Percentiles rank a stretch among this genome's conserved stretches.
Evolutionary conservation across 495 filamentous ascomycete genomes (phyloP).

Genomic region (Penicillium alfredii): DNA sequence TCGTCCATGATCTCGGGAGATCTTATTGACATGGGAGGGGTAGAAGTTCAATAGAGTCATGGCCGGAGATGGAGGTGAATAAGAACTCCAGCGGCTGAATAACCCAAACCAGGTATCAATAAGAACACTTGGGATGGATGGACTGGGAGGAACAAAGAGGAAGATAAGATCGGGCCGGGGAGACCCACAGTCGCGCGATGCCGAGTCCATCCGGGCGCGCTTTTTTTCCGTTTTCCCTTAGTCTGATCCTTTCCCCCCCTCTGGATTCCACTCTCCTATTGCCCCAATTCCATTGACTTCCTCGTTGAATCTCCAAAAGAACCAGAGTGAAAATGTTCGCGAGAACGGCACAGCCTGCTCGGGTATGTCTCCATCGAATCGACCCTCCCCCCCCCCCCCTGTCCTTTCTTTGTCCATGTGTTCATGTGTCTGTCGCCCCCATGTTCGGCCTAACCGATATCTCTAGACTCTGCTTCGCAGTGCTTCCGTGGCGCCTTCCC

Average conservation of each 20-base stretch:
- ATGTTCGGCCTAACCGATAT: conserved; percentile 14
- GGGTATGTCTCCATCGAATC: conserved; percentile 12
- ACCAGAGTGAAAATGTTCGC: conserved; percentile 26
- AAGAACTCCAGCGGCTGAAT: too few relatives aligned
- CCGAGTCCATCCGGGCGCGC: conserved; percentile 40
- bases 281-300: conserved; percentile 2
- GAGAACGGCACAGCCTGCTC: conserved; percentile 25
- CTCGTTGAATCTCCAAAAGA: too few relatives aligned
- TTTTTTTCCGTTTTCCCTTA: conserved; percentile 35
- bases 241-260: conserved; percentile 14
- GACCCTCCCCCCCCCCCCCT: conserved; percentile 1
- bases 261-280: conserved; percentile 7
- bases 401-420: conserved; percentile 8
- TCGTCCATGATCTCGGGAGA: background rate
- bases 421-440: conserved; percentile 3
- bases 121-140: too few relatives aligned
- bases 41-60: conserved; percentile 1
- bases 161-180: conserved; percentile 41
- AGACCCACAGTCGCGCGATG: conserved; percentile 21
- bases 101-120: too few relatives aligned
- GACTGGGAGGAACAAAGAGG: too few relatives aligned
- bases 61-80: conserved; percentile 11
- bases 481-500: conserved; percentile 30
- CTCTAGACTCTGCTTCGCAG: conserved; percentile 39
- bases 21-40: conserved; percentile 1